Evolutionary conservation across 2,329 filamentous ascomycete species (phyloP).

Genomic region (Stachybotrys echinatus): DNA sequence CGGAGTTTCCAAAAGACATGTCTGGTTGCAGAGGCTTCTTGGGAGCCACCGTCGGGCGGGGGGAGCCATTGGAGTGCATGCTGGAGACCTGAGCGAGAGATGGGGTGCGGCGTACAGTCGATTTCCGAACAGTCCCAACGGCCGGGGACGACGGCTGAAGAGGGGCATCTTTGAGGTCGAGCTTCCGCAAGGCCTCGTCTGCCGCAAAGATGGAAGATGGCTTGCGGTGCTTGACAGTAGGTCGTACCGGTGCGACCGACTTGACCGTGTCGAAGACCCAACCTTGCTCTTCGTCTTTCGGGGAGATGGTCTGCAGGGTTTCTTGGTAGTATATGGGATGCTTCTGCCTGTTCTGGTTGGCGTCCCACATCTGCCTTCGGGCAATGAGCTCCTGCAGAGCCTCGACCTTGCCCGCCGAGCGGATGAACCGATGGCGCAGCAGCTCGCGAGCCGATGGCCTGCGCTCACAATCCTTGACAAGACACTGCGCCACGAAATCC

Average conservation of each 20-base stretch:
- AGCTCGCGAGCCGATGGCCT: conserved; percentile 83
- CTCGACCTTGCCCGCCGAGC: conserved; percentile 81
- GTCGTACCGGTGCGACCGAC: conserved; percentile 56
- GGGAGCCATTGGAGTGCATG: conserved; percentile 33
- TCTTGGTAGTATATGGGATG: conserved; percentile 90
- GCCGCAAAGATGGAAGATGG: conserved; percentile 51
- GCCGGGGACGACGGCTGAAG: conserved; percentile 51
- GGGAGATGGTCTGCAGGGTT: conserved; percentile 69
- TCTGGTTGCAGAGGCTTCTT: conserved; percentile 83
- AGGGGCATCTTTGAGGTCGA: conserved; percentile 57
- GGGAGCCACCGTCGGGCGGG: conserved; percentile 37
- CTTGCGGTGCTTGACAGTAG: conserved; percentile 46
- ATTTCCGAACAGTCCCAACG: conserved; percentile 51
- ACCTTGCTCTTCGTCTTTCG: conserved; percentile 68
- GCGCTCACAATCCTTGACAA: conserved; percentile 86
- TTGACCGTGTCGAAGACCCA: conserved; percentile 97
- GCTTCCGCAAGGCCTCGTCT: conserved; percentile 55
- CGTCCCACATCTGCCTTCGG: conserved; percentile 77
- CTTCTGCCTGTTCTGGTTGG: conserved; percentile 60
- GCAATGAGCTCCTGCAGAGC: conserved; percentile 81
- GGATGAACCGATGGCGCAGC: conserved; percentile 82
- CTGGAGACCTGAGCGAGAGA: conserved; percentile 32
- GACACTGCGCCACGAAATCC: conserved; percentile 84
- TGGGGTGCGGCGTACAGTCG: conserved; percentile 47
- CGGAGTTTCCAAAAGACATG: conserved; percentile 88